Evolutionary conservation across 2,329 filamentous ascomycete genomes (phyloP).

Genomic region (Plectosphaerella cucumerina): DNA sequence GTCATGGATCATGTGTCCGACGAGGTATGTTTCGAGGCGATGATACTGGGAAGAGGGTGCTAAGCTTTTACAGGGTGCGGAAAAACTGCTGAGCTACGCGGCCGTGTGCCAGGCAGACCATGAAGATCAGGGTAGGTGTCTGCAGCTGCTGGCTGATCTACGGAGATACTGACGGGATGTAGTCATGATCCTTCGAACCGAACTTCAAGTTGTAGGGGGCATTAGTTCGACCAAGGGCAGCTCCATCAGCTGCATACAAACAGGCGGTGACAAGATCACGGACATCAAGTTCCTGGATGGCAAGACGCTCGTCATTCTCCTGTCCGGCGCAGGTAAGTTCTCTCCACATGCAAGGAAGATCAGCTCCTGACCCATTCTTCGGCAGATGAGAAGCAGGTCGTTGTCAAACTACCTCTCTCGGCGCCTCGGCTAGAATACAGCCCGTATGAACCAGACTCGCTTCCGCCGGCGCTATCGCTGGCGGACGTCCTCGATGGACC

Average conservation of each 20-base stretch:
- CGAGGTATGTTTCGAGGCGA: conserved; percentile 23
- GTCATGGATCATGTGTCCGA: conserved; percentile 41
- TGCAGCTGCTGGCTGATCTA: background rate
- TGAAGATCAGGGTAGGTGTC: conserved; percentile 29
- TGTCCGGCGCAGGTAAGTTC: conserved; percentile 34
- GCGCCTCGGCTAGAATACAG: conserved; percentile 29
- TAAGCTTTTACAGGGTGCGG: conserved; percentile 22
- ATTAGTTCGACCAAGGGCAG: conserved; percentile 45
- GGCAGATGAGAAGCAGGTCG: conserved; percentile 19
- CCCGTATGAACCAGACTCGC: conserved; percentile 24
- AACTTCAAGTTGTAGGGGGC: conserved; percentile 51
- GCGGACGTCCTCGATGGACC: background rate
- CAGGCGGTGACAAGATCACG: conserved; percentile 41
- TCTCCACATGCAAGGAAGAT: background rate
- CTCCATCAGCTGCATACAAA: conserved; percentile 33
- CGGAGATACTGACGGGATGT: background rate
- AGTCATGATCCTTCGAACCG: conserved; percentile 56
- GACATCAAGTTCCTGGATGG: conserved; percentile 69
- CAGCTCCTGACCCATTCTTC: background rate
- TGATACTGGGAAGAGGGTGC: background rate
- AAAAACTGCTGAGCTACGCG: conserved; percentile 31
- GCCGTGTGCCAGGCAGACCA: conserved; percentile 35
- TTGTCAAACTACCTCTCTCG: conserved; percentile 31
- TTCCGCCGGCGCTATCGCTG: conserved; percentile 1
- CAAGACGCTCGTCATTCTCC: conserved; percentile 54